Base-by-base conservation (phyloP, 768 basidiomycete species). In the Dioszegia hungarica region DNA sequence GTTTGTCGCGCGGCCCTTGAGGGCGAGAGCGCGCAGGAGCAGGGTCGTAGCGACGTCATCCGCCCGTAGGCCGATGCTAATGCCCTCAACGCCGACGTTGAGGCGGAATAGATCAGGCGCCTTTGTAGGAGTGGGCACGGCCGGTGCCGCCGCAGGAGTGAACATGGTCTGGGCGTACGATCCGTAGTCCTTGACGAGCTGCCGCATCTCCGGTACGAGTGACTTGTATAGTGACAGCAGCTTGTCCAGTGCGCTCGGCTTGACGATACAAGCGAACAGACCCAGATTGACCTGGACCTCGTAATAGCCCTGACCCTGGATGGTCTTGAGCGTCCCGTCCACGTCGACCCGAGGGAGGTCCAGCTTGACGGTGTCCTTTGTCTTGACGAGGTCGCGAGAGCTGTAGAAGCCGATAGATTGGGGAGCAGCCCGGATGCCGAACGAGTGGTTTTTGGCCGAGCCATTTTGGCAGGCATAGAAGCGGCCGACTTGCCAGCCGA, bases 181-280 rank as follows among this genome's bases (percentile, higher is more conserved):
- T 14, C 49, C 49, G 27, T 51, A 51, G 34, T 51, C 49, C 17
- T 24, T 37, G 20, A 51, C 36, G 22, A 51, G 49, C 24, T 51
- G 49, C 36, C 49, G 34, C 3, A 51, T 51, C 22, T 51, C 49
- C 11, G 49, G 49, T 5, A 38, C 69, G 2, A 74, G 50, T 10
- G 59, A 59, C 45, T 70, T 66, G 50, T 73, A 67, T 9, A 72
- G 54, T 0, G 67, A 68, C 15, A 76, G 57, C 10, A 73, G 57
- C 37, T 68, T 56, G 46, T 76, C 73, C 15, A 76, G 63, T 0
- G 71, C 59, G 20, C 61, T 66, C 2, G 75, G 75, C 46, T 74
- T 73, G 47, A 74, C 52, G 0, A 69, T 59, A 25, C 73, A 73
- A 8, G 56, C 60, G 46, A 76, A 74, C 27, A 62, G 65, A 0